Evolutionary conservation across 1,284 basidiomycete species (phyloP).

Genomic region (Cryptococcus deneoformans): DNA sequence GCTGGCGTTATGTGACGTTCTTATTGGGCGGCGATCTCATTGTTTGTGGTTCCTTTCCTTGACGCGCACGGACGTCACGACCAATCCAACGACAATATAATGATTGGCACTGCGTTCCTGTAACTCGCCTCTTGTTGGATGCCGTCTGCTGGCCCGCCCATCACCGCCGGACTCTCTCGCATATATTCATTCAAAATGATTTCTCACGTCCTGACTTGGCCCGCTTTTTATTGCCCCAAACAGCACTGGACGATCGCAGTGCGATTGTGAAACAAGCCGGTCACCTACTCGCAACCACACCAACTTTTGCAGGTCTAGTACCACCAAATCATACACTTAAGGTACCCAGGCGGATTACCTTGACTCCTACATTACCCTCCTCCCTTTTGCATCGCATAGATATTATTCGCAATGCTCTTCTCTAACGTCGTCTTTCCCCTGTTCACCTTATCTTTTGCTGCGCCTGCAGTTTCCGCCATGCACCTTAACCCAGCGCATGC

Average conservation of each 20-base stretch:
- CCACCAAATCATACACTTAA: neutral
- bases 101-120: neutral
- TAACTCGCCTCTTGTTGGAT: neutral
- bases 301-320: slow-evolving; percentile 26
- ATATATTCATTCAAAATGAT: neutral
- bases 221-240: neutral
- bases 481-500: slow-evolving; percentile 9
- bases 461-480: slow-evolving; percentile 7
- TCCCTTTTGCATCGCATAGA: too few relatives aligned
- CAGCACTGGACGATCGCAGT: slow-evolving; percentile 7
- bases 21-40: neutral
- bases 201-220: neutral
- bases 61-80: neutral
- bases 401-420: neutral
- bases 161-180: neutral
- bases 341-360: slow-evolving; percentile 9
- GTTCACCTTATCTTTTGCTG: slow-evolving; percentile 15
- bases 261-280: slow-evolving; percentile 3
- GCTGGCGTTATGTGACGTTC: neutral
- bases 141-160: neutral
- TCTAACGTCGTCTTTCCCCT: slow-evolving; percentile 17
- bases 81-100: neutral
- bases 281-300: slow-evolving; percentile 9
- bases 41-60: neutral
- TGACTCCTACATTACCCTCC: neutral